These are phyloP conservation scores for Allium fistulosum DNA, from an alignment of 106 monocot species.

Conservation along the genomic window DNA sequence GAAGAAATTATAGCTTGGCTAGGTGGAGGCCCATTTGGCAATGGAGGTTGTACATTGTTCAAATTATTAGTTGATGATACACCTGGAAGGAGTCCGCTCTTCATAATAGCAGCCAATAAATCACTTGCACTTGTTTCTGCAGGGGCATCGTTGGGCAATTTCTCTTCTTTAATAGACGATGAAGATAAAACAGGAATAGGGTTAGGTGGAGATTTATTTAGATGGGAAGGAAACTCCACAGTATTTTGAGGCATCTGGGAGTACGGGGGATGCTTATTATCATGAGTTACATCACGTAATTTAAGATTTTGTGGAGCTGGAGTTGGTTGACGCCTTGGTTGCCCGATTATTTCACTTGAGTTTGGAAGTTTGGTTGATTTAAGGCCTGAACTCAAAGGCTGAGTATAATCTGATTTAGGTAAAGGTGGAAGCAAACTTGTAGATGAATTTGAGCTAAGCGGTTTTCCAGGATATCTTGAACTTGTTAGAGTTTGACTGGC, in stretches of 20 bases:
- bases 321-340: slow-evolving; percentile 28
- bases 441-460: slow-evolving; percentile 25
- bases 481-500: slow-evolving; percentile 14
- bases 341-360: slow-evolving; percentile 16
- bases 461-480: slow-evolving; percentile 32
- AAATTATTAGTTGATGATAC: slow-evolving; percentile 8
- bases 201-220: not conserved
- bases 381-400: slow-evolving; percentile 23
- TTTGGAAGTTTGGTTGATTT: slow-evolving; percentile 7
- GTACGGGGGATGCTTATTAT: slow-evolving; percentile 14
- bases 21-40: slow-evolving; percentile 69
- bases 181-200: slow-evolving; percentile 1
- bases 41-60: slow-evolving; percentile 40
- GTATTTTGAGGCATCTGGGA: slow-evolving; percentile 30
- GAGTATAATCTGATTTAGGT: slow-evolving; percentile 10
- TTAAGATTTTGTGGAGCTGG: slow-evolving; percentile 10
- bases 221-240: slow-evolving; percentile 3
- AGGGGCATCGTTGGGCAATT: slow-evolving; percentile 17
- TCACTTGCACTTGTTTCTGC: slow-evolving; percentile 26
- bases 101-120: slow-evolving; percentile 49
- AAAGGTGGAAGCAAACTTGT: slow-evolving; percentile 24
- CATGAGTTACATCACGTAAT: too few species aligned
- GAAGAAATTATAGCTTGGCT: slow-evolving; percentile 21
- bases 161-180: slow-evolving; percentile 17
- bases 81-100: slow-evolving; percentile 32